A percentile compares a stretch with the other conserved stretches of the same genome.
phyloP scores from a whole-genome alignment of 495 filamentous ascomycete species.

The Hypoxylon cercidicola region DNA sequence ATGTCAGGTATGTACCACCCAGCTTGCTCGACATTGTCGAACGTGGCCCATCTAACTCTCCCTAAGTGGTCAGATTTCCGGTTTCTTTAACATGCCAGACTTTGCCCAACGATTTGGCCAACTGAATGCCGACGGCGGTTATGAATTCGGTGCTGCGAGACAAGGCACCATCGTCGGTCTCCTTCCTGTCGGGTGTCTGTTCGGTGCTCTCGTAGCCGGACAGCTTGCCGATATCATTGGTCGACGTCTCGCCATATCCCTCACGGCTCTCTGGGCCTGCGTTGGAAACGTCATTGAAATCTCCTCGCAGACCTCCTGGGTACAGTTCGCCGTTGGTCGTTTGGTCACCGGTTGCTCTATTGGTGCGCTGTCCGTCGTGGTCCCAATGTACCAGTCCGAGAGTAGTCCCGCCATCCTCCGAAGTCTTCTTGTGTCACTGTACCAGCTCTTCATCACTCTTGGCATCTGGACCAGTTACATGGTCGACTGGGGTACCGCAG shows the following conservation, averaged over 20 bases:
- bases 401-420: conserved; percentile 73
- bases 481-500: conserved; percentile 80
- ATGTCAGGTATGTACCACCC: conserved; percentile 65
- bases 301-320: conserved; percentile 62
- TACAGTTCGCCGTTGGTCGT: conserved; percentile 64
- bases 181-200: conserved; percentile 73
- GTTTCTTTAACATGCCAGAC: conserved; percentile 71
- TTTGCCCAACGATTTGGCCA: conserved; percentile 61
- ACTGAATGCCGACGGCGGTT: conserved; percentile 40
- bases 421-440: conserved; percentile 74
- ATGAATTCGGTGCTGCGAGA: conserved; percentile 58
- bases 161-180: conserved; percentile 66
- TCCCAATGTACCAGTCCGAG: conserved; percentile 80
- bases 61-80: conserved; percentile 55
- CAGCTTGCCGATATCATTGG: conserved; percentile 61
- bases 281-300: conserved; percentile 76
- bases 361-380: conserved; percentile 73
- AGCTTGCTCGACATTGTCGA: conserved; percentile 28
- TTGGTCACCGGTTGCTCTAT: conserved; percentile 75
- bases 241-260: conserved; percentile 59
- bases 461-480: conserved; percentile 86
- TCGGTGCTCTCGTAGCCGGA: conserved; percentile 74
- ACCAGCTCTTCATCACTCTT: conserved; percentile 89
- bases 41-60: background rate
- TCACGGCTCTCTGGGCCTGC: conserved; percentile 71